phyloP scores from a whole-genome alignment of 768 basidiomycete genomes.

The Suillus ampliporus region DNA sequence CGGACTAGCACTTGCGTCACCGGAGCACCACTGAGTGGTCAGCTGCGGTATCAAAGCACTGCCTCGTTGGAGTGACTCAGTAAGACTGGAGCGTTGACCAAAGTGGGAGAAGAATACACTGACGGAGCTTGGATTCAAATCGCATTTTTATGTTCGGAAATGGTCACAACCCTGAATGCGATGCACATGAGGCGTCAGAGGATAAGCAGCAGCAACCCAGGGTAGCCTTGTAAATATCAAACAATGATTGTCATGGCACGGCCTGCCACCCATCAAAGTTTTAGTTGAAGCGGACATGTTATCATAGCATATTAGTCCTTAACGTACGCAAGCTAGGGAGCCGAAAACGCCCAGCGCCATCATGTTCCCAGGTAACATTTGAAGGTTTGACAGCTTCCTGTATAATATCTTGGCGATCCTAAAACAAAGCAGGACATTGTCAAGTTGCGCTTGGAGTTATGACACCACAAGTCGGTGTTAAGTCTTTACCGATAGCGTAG shows the following conservation, averaged over 20 bases:
- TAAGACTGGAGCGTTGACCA: neutral
- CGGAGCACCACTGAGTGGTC: too few relatives aligned
- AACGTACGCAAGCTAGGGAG: too few relatives aligned
- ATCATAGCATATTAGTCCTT: too few relatives aligned
- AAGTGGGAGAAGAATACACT: neutral
- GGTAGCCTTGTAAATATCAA: neutral
- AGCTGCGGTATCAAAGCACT: conserved; percentile 2
- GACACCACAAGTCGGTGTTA: neutral
- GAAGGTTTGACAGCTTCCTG: too few relatives aligned
- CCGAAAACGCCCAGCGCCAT: too few relatives aligned
- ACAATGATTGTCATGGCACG: neutral
- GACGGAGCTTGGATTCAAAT: neutral
- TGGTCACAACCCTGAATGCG: neutral
- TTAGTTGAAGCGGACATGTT: too few relatives aligned
- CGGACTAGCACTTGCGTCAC: neutral
- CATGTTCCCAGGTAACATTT: too few relatives aligned
- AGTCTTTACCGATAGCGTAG: neutral
- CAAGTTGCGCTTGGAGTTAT: neutral
- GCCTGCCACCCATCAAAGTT: neutral
- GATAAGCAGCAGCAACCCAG: neutral
- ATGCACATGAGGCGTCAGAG: neutral
- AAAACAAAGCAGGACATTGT: too few relatives aligned
- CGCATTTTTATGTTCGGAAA: neutral
- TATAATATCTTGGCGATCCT: neutral
- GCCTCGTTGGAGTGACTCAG: neutral